Percentiles rank a stretch among this genome's conserved stretches.
Evolutionary conservation across 345 rosid species (phyloP).

Genomic region (Citrus australasica): DNA sequence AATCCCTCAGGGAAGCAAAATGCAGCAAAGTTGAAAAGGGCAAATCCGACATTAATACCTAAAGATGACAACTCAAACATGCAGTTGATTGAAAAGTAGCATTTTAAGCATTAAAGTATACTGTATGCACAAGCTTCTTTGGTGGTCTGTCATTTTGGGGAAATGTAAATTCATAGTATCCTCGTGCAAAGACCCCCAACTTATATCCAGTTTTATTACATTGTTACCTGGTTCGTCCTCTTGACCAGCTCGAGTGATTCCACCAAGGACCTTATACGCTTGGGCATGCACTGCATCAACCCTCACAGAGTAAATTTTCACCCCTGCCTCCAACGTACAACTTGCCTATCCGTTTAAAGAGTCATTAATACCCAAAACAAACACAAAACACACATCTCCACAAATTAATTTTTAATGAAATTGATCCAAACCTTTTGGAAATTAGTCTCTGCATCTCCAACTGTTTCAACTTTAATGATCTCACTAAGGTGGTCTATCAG

Average conservation of each 20-base stretch:
- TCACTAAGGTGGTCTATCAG: slow-evolving; percentile 35
- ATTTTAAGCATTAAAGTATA: background rate
- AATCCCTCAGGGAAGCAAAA: background rate
- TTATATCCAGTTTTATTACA: background rate
- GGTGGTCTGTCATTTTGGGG: background rate
- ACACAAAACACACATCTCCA: background rate
- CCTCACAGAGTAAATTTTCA: slow-evolving; percentile 40
- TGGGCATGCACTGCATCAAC: slow-evolving; percentile 42
- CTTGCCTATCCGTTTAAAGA: slow-evolving; percentile 30
- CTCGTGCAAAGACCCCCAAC: background rate
- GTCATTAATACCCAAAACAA: background rate
- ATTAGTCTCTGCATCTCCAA: slow-evolving; percentile 39
- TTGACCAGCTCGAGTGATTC: slow-evolving; percentile 33
- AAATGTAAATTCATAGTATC: background rate
- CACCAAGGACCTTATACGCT: slow-evolving; percentile 41
- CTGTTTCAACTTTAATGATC: slow-evolving; percentile 32
- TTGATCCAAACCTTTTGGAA: slow-evolving; percentile 35
- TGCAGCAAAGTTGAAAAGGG: background rate
- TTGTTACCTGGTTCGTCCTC: slow-evolving; percentile 32
- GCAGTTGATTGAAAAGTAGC: background rate
- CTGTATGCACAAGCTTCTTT: background rate
- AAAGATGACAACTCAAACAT: background rate
- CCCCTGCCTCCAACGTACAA: slow-evolving; percentile 45
- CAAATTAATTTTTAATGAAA: background rate
- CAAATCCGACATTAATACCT: background rate